phyloP scores from a whole-genome alignment of 179 eudicot genomes.

The Silene coronaria region DNA sequence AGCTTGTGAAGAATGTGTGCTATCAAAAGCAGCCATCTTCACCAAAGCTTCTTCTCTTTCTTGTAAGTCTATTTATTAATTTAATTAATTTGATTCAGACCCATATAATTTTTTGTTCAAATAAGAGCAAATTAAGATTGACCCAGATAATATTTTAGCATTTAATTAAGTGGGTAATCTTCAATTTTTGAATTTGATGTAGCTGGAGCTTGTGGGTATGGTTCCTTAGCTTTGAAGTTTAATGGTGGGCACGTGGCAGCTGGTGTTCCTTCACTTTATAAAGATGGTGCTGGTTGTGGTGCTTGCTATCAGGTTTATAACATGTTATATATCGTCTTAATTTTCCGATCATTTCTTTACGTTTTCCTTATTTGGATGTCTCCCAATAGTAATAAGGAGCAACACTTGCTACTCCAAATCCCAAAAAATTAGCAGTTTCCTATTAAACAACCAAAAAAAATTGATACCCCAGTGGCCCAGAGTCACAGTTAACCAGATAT shows the following conservation, averaged over 20 bases:
- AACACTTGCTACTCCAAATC: too few relatives aligned
- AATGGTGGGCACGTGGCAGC: constrained; percentile 66
- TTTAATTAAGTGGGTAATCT: constrained; percentile 23
- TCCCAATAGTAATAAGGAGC: too few relatives aligned
- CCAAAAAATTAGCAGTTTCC: too few relatives aligned
- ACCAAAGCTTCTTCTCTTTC: constrained; percentile 42
- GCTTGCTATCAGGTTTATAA: constrained; percentile 67
- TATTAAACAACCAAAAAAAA: too few relatives aligned
- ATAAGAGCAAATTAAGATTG: constrained; percentile 16
- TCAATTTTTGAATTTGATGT: constrained; percentile 25
- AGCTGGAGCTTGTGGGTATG: constrained; percentile 96
- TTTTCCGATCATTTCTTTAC: not conserved
- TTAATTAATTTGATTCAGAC: not conserved
- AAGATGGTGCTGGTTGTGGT: constrained; percentile 76
- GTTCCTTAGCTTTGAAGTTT: constrained; percentile 53
- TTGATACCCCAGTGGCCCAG: too few relatives aligned
- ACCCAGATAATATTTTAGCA: constrained; percentile 24
- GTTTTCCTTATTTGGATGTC: too few relatives aligned
- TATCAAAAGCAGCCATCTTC: constrained; percentile 50
- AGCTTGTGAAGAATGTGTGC: constrained; percentile 61
- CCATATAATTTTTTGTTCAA: not conserved
- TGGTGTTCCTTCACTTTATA: constrained; percentile 55
- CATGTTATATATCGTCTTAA: not conserved
- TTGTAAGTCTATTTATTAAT: constrained; percentile 33
- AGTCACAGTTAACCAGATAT: too few relatives aligned